phyloP scores from a whole-genome alignment of 805 yeast genomes.

The Candida cerambycidarum region DNA sequence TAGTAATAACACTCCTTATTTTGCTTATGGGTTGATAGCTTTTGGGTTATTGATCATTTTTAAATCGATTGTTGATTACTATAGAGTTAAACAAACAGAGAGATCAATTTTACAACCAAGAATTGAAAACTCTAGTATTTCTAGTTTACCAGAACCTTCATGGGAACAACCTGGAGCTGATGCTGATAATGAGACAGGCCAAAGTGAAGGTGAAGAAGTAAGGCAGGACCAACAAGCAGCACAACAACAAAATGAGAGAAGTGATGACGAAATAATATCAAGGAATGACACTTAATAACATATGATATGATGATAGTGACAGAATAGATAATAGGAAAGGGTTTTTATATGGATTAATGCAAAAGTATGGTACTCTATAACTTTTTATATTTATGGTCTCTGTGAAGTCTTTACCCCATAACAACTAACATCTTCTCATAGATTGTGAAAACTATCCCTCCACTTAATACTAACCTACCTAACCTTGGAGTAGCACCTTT shows the following conservation, averaged over 20 bases:
- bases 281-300: too few relatives aligned
- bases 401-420: conserved; percentile 35
- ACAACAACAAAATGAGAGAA: background rate
- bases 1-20: conserved; percentile 40
- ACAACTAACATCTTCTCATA: conserved; percentile 83
- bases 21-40: conserved; percentile 63
- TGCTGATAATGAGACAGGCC: too few relatives aligned
- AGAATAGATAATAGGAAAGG: too few relatives aligned
- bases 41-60: conserved; percentile 66
- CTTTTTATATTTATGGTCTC: background rate
- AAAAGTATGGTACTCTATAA: conserved; percentile 1
- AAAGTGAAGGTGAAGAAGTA: too few relatives aligned
- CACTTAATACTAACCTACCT: conserved; percentile 88
- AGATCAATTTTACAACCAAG: conserved; percentile 44
- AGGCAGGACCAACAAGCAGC: too few relatives aligned
- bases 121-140: background rate
- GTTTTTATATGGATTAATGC: conserved; percentile 2
- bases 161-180: conserved; percentile 7
- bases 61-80: conserved; percentile 71
- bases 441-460: conserved; percentile 96
- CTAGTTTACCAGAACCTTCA: conserved; percentile 11
- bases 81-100: conserved; percentile 77
- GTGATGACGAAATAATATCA: too few relatives aligned
- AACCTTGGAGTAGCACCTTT: conserved; percentile 97
- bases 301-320: background rate